phyloP scores from a whole-genome alignment of 2,329 filamentous ascomycete species.

The Diatrype stigma region DNA sequence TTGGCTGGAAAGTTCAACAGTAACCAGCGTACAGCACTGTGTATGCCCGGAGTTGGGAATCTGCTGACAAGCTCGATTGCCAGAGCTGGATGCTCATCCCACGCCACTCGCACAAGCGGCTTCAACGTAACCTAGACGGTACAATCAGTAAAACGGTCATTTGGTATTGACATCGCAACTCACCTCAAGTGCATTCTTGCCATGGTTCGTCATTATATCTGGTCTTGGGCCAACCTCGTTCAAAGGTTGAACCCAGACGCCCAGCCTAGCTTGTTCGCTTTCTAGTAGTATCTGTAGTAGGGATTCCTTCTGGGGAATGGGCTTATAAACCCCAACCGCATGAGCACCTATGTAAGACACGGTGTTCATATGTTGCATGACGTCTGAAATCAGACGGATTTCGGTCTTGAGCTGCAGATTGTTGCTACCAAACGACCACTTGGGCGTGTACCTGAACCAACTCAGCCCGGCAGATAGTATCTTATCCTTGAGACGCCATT shows the following conservation, averaged over 20 bases:
- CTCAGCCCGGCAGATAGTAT: slow-evolving; percentile 79
- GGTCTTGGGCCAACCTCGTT: slow-evolving; percentile 49
- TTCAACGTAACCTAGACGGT: slow-evolving; percentile 47
- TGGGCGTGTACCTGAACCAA: slow-evolving; percentile 82
- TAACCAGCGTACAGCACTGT: slow-evolving; percentile 72
- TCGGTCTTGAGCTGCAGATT: slow-evolving; percentile 91
- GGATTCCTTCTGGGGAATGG: slow-evolving; percentile 74
- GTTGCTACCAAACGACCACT: slow-evolving; percentile 96
- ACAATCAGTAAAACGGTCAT: slow-evolving; percentile 9
- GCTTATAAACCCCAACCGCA: slow-evolving; percentile 52
- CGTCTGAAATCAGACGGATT: slow-evolving; percentile 73
- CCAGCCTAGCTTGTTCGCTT: slow-evolving; percentile 77
- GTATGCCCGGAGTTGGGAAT: slow-evolving; percentile 71
- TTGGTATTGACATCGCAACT: slow-evolving; percentile 8
- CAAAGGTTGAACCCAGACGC: slow-evolving; percentile 86
- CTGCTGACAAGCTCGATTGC: slow-evolving; percentile 80
- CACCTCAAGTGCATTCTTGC: slow-evolving; percentile 39
- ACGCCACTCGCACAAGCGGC: slow-evolving; percentile 74
- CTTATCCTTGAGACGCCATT: slow-evolving; percentile 84
- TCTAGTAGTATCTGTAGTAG: slow-evolving; percentile 77
- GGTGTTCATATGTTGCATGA: slow-evolving; percentile 61
- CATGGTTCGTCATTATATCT: slow-evolving; percentile 34
- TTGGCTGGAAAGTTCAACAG: slow-evolving; percentile 80
- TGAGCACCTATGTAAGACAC: slow-evolving; percentile 57
- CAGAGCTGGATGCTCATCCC: slow-evolving; percentile 78